A percentile compares a stretch with the other conserved stretches of the same genome.
These are phyloP conservation scores for Glutinoglossum americanum DNA, from an alignment of 495 filamentous ascomycete species.

Conservation along the genomic window DNA sequence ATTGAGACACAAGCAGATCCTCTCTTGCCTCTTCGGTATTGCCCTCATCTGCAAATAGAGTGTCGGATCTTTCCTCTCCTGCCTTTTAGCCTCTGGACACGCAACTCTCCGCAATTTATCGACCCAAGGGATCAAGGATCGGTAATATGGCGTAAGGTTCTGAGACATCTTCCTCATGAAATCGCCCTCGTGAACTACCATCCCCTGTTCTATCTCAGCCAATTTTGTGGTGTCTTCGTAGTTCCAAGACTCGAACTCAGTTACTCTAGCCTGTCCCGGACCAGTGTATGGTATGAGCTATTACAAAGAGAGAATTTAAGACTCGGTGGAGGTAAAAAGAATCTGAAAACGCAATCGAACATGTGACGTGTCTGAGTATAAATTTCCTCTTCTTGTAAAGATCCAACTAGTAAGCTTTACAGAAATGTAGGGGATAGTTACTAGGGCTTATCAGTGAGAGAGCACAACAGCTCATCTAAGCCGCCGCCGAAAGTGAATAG, in stretches of 20 bases:
- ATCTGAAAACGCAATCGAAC: background rate
- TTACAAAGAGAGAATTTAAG: background rate
- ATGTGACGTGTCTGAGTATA: background rate
- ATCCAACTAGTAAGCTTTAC: background rate
- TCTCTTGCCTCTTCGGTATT: background rate
- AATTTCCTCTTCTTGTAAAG: background rate
- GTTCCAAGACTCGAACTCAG: constrained; percentile 11
- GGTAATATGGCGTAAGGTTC: constrained; percentile 9
- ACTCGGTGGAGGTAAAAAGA: background rate
- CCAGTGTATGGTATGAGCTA: background rate
- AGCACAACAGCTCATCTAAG: background rate
- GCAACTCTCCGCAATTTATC: constrained; percentile 14
- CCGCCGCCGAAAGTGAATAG: background rate
- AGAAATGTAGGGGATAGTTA: background rate
- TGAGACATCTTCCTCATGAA: constrained; percentile 6
- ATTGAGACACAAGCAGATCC: background rate
- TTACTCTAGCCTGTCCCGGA: too few species aligned
- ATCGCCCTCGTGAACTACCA: constrained; percentile 5
- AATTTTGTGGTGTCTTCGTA: constrained; percentile 8
- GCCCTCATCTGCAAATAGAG: background rate
- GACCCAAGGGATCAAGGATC: constrained; percentile 14
- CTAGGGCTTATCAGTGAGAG: background rate
- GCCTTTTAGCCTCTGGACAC: constrained; percentile 15
- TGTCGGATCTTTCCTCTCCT: constrained; percentile 5
- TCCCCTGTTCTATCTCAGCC: constrained; percentile 7